phyloP scores from a whole-genome alignment of 2,329 filamentous ascomycete species.

The Colletotrichum filicis region DNA sequence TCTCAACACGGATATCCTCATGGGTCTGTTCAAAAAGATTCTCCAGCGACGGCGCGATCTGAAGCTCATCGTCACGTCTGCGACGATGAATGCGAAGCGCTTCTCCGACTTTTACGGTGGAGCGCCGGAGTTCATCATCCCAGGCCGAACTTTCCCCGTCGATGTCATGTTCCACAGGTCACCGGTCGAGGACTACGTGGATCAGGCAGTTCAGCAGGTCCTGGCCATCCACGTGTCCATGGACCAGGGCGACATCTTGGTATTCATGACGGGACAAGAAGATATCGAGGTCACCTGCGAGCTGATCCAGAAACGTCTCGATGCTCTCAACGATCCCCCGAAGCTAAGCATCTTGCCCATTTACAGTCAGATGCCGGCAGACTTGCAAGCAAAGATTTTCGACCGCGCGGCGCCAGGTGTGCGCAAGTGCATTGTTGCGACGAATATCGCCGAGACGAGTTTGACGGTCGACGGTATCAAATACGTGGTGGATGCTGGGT shows the following conservation, averaged over 20 bases:
- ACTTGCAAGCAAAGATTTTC: slow-evolving; percentile 97
- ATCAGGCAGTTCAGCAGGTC: slow-evolving; percentile 95
- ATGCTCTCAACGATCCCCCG: slow-evolving; percentile 91
- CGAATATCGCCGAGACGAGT: slow-evolving; percentile 98
- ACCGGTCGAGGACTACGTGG: slow-evolving; percentile 97
- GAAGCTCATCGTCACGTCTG: slow-evolving; percentile 97
- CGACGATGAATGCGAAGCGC: slow-evolving; percentile 97
- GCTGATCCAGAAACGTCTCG: slow-evolving; percentile 86
- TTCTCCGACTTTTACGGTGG: slow-evolving; percentile 97
- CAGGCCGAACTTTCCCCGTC: slow-evolving; percentile 95
- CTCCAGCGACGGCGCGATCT: slow-evolving; percentile 88
- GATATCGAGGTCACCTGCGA: slow-evolving; percentile 98
- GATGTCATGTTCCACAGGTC: slow-evolving; percentile 96
- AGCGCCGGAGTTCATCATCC: slow-evolving; percentile 95
- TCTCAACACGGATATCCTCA: slow-evolving; percentile 94
- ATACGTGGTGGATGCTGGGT: slow-evolving; percentile 97
- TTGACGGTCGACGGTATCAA: slow-evolving; percentile 99
- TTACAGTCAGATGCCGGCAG: slow-evolving; percentile 99
- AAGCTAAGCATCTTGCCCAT: slow-evolving; percentile 96
- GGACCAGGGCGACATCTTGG: slow-evolving; percentile 90
- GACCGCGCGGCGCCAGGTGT: slow-evolving; percentile 90
- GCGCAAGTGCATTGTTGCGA: slow-evolving; percentile 96
- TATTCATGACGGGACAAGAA: slow-evolving; percentile 99
- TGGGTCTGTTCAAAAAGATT: slow-evolving; percentile 98
- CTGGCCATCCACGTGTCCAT: slow-evolving; percentile 97